A percentile compares a stretch with the other conserved stretches of the same genome.
Conservation (phyloP, 2,329 filamentous ascomycete species). For the Stagonosporopsis rhizophila region DNA sequence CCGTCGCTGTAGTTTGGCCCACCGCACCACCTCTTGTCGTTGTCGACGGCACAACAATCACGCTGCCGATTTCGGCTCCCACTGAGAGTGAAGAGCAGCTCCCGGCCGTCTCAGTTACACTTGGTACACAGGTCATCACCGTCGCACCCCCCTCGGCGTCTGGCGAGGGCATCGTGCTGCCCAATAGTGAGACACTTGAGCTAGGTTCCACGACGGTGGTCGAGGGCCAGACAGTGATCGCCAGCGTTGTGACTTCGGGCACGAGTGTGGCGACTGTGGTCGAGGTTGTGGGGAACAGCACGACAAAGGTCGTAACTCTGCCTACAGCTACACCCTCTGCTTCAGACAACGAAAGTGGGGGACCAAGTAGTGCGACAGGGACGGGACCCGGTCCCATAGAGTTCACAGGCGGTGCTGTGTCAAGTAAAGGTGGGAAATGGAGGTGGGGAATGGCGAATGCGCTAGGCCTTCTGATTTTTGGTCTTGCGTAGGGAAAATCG, state of each 20-base stretch:
- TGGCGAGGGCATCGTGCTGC: background rate
- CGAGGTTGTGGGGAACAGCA: background rate
- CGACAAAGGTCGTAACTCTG: background rate
- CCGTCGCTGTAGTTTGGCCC: background rate
- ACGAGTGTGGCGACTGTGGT: background rate
- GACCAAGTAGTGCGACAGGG: background rate
- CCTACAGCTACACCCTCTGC: background rate
- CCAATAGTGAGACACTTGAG: background rate
- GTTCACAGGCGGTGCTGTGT: background rate
- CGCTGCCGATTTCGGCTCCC: background rate
- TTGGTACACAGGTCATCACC: background rate
- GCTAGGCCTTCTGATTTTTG: background rate
- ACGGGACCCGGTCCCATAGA: background rate
- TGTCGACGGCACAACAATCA: background rate
- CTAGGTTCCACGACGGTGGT: background rate
- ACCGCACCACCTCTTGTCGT: background rate
- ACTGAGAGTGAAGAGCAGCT: background rate
- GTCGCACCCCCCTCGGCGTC: background rate
- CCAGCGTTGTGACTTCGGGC: background rate
- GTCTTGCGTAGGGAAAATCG: background rate
- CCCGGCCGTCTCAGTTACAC: background rate
- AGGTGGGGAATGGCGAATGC: background rate
- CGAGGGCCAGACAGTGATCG: background rate
- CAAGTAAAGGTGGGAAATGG: background rate
- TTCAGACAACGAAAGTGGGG: background rate